Conservation (phyloP, 2,329 filamentous ascomycete genomes). For the Diaporthe ilicicola region DNA sequence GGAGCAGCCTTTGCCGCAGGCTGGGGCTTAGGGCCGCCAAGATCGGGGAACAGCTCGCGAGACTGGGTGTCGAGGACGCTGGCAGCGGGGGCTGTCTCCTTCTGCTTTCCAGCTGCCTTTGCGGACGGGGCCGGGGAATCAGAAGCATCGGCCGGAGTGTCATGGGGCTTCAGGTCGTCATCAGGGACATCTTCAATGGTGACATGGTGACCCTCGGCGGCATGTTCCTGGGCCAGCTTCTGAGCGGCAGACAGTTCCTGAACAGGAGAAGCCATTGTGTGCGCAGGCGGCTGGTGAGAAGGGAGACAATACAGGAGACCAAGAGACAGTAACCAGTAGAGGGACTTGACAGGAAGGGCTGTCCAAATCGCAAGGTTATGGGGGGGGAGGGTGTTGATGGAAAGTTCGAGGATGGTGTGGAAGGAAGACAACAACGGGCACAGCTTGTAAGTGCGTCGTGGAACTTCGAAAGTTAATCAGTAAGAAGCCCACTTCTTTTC, state of each 20-base stretch:
- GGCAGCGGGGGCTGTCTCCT: conserved; percentile 43
- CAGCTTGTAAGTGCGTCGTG: conserved; percentile 30
- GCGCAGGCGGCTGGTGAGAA: conserved; percentile 22
- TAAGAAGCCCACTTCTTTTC: not conserved
- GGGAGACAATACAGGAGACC: conserved; percentile 36
- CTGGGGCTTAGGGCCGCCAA: conserved; percentile 77
- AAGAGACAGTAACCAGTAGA: conserved; percentile 33
- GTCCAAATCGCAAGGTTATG: conserved; percentile 29
- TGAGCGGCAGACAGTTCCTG: conserved; percentile 64
- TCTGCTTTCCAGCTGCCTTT: conserved; percentile 76
- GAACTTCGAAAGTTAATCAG: conserved; percentile 29
- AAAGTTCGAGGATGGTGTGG: conserved; percentile 17
- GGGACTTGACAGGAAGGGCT: conserved; percentile 34
- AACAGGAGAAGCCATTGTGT: conserved; percentile 52
- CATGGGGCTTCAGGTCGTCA: conserved; percentile 65
- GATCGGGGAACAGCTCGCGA: conserved; percentile 91
- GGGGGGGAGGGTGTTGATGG: conserved; percentile 11
- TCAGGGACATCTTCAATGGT: conserved; percentile 85
- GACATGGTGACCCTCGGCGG: conserved; percentile 58
- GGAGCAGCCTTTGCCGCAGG: conserved; percentile 70
- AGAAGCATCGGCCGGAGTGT: conserved; percentile 52
- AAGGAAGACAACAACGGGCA: conserved; percentile 14
- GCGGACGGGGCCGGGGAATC: conserved; percentile 60
- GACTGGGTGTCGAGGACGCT: conserved; percentile 80
- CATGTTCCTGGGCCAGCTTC: conserved; percentile 71